Evolutionary conservation across 257 asterid species (phyloP).

Genomic region (Schizonepeta tenuifolia): DNA sequence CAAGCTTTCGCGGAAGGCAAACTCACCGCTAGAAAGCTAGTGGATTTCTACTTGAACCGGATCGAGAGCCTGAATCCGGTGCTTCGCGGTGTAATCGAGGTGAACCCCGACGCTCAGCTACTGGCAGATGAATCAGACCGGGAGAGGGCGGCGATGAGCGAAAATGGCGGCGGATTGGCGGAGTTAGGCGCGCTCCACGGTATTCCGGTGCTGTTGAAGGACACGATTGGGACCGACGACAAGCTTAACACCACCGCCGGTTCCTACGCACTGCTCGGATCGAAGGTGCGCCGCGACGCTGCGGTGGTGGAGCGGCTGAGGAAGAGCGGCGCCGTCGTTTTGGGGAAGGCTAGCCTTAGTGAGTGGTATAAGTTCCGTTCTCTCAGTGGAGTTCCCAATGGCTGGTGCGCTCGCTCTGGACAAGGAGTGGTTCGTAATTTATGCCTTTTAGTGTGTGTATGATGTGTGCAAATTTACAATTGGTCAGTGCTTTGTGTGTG

Average conservation of each 20-base stretch:
- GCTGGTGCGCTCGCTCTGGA: slow-evolving; percentile 82
- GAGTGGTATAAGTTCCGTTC: slow-evolving; percentile 70
- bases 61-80: slow-evolving; percentile 57
- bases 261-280: slow-evolving; percentile 68
- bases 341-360: slow-evolving; percentile 70
- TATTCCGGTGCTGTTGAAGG: slow-evolving; percentile 75
- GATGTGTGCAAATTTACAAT: neutral
- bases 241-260: slow-evolving; percentile 73
- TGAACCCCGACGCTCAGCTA: slow-evolving; percentile 60
- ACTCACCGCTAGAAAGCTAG: slow-evolving; percentile 49
- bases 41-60: slow-evolving; percentile 49
- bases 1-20: slow-evolving; percentile 39
- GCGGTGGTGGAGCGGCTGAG: slow-evolving; percentile 66
- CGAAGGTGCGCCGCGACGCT: slow-evolving; percentile 60
- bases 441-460: neutral
- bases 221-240: slow-evolving; percentile 60
- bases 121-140: slow-evolving; percentile 58
- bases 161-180: neutral
- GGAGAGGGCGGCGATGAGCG: slow-evolving; percentile 23
- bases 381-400: slow-evolving; percentile 41
- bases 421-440: slow-evolving; percentile 53
- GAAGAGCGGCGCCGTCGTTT: slow-evolving; percentile 59
- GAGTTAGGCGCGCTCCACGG: slow-evolving; percentile 48
- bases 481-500: neutral
- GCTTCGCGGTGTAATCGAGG: slow-evolving; percentile 62